Conservation (phyloP, 2,329 filamentous ascomycete species). For the Pseudopyricularia javanii region DNA sequence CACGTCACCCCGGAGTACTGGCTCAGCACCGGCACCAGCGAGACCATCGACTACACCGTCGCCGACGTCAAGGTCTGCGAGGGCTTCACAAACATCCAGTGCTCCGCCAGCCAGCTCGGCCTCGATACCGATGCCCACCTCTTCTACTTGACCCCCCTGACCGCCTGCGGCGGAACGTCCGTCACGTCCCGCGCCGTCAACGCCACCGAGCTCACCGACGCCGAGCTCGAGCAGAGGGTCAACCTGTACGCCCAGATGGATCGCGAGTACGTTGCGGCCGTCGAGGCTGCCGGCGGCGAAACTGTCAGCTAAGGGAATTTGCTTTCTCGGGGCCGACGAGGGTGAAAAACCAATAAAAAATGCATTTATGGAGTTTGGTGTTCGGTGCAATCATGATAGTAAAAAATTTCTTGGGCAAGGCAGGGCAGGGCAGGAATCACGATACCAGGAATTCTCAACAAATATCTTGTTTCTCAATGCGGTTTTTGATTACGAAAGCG, state of each 20-base stretch:
- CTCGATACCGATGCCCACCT: slow-evolving; percentile 32
- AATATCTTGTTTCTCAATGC: too few relatives aligned
- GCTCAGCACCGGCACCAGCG: slow-evolving; percentile 26
- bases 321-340: neutral
- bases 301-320: neutral
- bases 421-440: too few relatives aligned
- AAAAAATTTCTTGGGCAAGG: too few relatives aligned
- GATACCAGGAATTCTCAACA: neutral
- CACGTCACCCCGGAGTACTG: slow-evolving; percentile 64
- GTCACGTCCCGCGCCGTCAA: slow-evolving; percentile 11
- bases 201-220: slow-evolving; percentile 13
- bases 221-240: slow-evolving; percentile 18
- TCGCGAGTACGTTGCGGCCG: neutral
- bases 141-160: slow-evolving; percentile 33
- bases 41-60: slow-evolving; percentile 22
- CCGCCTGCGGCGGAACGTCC: slow-evolving; percentile 21
- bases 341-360: too few relatives aligned
- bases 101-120: slow-evolving; percentile 33
- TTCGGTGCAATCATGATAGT: neutral
- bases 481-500: too few relatives aligned
- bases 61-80: slow-evolving; percentile 31
- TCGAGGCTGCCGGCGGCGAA: neutral
- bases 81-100: slow-evolving; percentile 31
- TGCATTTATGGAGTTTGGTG: neutral
- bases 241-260: slow-evolving; percentile 1